These are phyloP conservation scores for Cladophialophora yegresii DNA, from an alignment of 2,329 filamentous ascomycete species.

Conservation along the genomic window DNA sequence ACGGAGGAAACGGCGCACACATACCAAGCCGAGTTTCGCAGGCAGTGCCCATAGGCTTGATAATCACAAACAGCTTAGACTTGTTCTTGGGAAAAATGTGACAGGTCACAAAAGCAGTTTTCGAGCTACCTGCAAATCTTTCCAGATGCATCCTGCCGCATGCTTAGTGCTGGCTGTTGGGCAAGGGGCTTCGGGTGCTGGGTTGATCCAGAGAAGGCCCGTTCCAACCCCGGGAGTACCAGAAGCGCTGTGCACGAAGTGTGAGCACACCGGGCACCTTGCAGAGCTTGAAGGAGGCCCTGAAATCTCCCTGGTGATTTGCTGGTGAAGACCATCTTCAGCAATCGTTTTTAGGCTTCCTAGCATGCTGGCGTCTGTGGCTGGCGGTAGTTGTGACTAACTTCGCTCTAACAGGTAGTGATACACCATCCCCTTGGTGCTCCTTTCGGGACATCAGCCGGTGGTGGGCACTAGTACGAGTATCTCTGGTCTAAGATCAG, in stretches of 20 bases:
- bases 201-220: conserved; percentile 11
- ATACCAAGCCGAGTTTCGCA: neutral
- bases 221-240: conserved; percentile 16
- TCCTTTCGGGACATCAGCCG: neutral
- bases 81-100: neutral
- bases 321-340: neutral
- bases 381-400: neutral
- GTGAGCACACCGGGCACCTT: neutral
- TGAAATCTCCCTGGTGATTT: neutral
- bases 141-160: conserved; percentile 1
- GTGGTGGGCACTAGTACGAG: neutral
- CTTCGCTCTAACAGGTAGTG: neutral
- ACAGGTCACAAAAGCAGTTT: conserved; percentile 2
- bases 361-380: neutral
- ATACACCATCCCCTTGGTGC: neutral
- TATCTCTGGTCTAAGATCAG: neutral
- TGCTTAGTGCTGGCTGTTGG: conserved; percentile 1
- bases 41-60: neutral
- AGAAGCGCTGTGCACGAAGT: neutral
- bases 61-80: neutral
- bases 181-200: conserved; percentile 2
- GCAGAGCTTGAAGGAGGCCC: neutral
- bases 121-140: neutral
- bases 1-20: neutral
- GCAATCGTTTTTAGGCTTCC: neutral